Percentiles rank a stretch among this genome's conserved stretches.
Evolutionary conservation across 331 rosid species (phyloP).

Genomic region (Telfairia occidentalis): DNA sequence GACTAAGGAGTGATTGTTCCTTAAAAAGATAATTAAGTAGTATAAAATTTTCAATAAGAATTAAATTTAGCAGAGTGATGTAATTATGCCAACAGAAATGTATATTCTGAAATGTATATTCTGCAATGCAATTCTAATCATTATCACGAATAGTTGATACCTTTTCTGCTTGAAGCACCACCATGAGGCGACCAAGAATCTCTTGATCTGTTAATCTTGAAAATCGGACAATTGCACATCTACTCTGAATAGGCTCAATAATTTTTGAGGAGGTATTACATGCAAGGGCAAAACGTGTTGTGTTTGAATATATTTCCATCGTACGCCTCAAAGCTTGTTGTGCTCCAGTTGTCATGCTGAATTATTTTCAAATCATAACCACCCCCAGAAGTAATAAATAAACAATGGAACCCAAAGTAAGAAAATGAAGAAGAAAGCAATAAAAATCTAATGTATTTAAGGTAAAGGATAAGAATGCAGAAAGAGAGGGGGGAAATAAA

Average conservation of each 20-base stretch:
- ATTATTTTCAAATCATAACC: background rate
- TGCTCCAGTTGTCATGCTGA: slow-evolving; percentile 94
- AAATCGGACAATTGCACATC: slow-evolving; percentile 92
- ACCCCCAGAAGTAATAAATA: background rate
- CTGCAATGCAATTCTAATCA: background rate
- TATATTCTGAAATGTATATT: too few relatives aligned
- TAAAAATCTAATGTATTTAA: background rate
- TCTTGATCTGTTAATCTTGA: slow-evolving; percentile 79
- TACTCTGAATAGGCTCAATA: slow-evolving; percentile 95
- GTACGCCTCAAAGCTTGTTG: slow-evolving; percentile 97
- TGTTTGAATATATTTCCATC: slow-evolving; percentile 85
- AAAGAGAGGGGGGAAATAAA: background rate
- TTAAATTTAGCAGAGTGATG: background rate
- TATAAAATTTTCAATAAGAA: background rate
- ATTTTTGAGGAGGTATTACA: slow-evolving; percentile 86
- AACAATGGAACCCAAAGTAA: background rate
- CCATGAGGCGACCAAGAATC: slow-evolving; percentile 79
- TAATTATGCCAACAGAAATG: background rate
- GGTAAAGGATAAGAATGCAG: background rate
- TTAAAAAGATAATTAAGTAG: background rate
- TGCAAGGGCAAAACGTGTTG: slow-evolving; percentile 91
- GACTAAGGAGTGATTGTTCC: background rate
- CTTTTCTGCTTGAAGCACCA: slow-evolving; percentile 86
- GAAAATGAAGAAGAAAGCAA: background rate
- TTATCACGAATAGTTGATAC: slow-evolving; percentile 19